These are phyloP conservation scores for Saccharomycopsis malanga DNA, from an alignment of 805 yeast species.

Conservation along the genomic window DNA sequence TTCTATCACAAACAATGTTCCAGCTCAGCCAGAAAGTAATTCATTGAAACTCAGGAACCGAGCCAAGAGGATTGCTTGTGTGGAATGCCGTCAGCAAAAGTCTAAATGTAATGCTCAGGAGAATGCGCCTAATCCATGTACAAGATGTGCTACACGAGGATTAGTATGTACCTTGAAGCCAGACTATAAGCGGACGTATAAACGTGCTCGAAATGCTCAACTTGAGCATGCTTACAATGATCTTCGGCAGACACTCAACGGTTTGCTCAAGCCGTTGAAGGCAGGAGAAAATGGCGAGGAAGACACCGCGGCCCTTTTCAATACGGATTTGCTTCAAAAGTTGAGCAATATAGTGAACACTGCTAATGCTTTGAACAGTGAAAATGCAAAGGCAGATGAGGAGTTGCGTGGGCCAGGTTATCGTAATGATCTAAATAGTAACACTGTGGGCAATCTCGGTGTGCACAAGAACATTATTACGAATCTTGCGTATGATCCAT, in stretches of 20 bases:
- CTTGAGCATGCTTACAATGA: conserved; percentile 75
- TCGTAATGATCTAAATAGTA: neutral
- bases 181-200: conserved; percentile 83
- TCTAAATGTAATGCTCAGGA: conserved; percentile 83
- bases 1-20: too few relatives aligned
- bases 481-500: neutral
- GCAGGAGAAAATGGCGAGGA: conserved; percentile 3
- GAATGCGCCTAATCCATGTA: conserved; percentile 69
- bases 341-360: conserved; percentile 17
- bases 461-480: neutral
- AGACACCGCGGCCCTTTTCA: conserved; percentile 5
- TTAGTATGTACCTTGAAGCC: conserved; percentile 66
- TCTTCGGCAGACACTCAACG: conserved; percentile 47
- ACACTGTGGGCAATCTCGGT: neutral
- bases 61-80: conserved; percentile 73
- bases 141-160: conserved; percentile 69
- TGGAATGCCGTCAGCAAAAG: conserved; percentile 94
- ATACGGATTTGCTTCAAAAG: conserved; percentile 16
- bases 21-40: too few relatives aligned
- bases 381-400: neutral
- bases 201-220: conserved; percentile 76
- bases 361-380: conserved; percentile 18
- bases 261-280: conserved; percentile 15
- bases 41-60: neutral
- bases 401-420: neutral